Evolutionary conservation across 352 stramenopile species (phyloP).

Genomic region (Globisporangium abappressorium): DNA sequence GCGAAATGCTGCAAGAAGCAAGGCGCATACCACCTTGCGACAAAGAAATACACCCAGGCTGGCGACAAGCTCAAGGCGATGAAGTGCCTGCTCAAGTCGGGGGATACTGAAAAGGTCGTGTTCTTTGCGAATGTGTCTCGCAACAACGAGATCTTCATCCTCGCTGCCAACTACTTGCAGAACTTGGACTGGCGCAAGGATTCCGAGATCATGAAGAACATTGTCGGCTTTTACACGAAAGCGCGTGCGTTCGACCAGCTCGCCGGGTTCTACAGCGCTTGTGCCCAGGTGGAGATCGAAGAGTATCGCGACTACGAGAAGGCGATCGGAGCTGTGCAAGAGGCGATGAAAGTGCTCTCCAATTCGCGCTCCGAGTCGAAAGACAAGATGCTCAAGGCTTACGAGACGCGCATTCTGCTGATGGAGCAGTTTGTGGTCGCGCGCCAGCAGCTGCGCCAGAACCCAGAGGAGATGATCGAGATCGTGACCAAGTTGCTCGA

Average conservation of each 20-base stretch:
- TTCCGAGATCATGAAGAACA: conserved; percentile 90
- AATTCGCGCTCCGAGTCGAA: conserved; percentile 76
- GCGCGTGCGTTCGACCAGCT: conserved; percentile 91
- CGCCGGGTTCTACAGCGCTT: conserved; percentile 89
- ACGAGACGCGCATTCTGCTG: conserved; percentile 63
- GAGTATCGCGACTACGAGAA: conserved; percentile 95
- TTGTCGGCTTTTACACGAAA: conserved; percentile 94
- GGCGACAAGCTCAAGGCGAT: conserved; percentile 91
- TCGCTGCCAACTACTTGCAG: conserved; percentile 95
- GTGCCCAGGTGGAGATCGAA: conserved; percentile 92
- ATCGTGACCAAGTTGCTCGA: conserved; percentile 84
- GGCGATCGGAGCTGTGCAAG: conserved; percentile 84
- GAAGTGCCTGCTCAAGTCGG: conserved; percentile 94
- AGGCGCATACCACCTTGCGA: conserved; percentile 90
- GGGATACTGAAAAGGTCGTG: conserved; percentile 94
- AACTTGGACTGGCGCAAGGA: conserved; percentile 93
- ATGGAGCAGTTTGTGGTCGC: conserved; percentile 88
- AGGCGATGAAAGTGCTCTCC: conserved; percentile 84
- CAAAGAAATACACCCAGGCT: conserved; percentile 95
- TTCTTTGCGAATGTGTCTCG: conserved; percentile 93
- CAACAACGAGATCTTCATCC: conserved; percentile 93
- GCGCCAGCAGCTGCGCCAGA: conserved; percentile 50
- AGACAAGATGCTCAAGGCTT: conserved; percentile 52
- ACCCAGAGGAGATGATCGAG: conserved; percentile 64
- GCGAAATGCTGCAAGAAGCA: conserved; percentile 93